These are phyloP conservation scores for Aspergillus asperescens DNA, from an alignment of 495 filamentous ascomycete species.

Conservation along the genomic window DNA sequence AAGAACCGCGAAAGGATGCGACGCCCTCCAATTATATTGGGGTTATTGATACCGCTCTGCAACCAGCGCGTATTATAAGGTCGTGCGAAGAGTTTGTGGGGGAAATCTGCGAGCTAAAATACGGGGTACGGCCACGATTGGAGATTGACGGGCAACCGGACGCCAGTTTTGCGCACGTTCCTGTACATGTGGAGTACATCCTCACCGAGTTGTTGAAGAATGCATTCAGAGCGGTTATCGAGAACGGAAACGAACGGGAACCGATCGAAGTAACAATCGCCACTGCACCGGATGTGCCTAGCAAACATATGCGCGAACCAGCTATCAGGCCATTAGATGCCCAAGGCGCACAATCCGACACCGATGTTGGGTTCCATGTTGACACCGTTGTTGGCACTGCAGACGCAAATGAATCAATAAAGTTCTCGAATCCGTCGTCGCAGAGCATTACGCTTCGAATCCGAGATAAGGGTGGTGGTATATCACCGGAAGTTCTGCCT, in stretches of 20 bases:
- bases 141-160: conserved; percentile 76
- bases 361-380: conserved; percentile 29
- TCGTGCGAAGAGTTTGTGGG: conserved; percentile 82
- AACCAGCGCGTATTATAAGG: conserved; percentile 72
- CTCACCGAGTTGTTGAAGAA: conserved; percentile 95
- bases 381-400: conserved; percentile 27
- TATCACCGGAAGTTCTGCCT: conserved; percentile 70
- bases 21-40: conserved; percentile 73
- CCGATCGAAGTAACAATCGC: conserved; percentile 91
- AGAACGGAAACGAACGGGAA: conserved; percentile 69
- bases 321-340: neutral
- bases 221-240: conserved; percentile 87
- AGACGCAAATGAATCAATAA: conserved; percentile 34
- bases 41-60: conserved; percentile 91
- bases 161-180: conserved; percentile 82
- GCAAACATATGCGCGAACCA: conserved; percentile 15
- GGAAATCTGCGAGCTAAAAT: conserved; percentile 94
- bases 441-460: conserved; percentile 94
- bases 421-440: conserved; percentile 47
- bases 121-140: conserved; percentile 79
- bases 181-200: conserved; percentile 95
- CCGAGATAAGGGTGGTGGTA: conserved; percentile 90
- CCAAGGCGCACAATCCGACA: conserved; percentile 20
- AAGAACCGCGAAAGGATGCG: conserved; percentile 33
- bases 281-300: conserved; percentile 61